Percentiles rank a stretch among this genome's conserved stretches.
phyloP scores from a whole-genome alignment of 768 basidiomycete species.

The Phaeolepiota aurea region DNA sequence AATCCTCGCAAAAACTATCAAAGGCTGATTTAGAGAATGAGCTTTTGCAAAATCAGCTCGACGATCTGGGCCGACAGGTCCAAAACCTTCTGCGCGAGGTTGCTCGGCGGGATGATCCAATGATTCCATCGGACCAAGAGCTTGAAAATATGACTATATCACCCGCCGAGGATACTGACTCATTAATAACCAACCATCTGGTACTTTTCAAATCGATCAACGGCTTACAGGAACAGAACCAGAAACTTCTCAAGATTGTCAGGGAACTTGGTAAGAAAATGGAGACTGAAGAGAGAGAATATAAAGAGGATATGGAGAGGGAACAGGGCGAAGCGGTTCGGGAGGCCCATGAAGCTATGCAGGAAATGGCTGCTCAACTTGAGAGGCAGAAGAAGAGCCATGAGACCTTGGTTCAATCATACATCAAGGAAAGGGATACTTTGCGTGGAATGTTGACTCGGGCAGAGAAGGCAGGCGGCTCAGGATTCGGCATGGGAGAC shows the following conservation, averaged over 20 bases:
- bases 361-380: slow-evolving; percentile 67
- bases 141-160: slow-evolving; percentile 31
- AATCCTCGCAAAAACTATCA: slow-evolving; percentile 52
- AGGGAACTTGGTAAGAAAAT: slow-evolving; percentile 78
- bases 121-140: slow-evolving; percentile 66
- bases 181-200: slow-evolving; percentile 82
- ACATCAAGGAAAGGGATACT: slow-evolving; percentile 83
- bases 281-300: slow-evolving; percentile 79
- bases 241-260: slow-evolving; percentile 76
- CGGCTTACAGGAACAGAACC: slow-evolving; percentile 85
- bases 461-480: slow-evolving; percentile 25
- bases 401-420: slow-evolving; percentile 67
- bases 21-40: slow-evolving; percentile 55
- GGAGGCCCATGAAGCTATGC: slow-evolving; percentile 85
- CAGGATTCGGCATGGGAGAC: slow-evolving; percentile 10
- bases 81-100: slow-evolving; percentile 73
- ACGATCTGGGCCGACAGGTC: slow-evolving; percentile 80
- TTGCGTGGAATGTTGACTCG: slow-evolving; percentile 68
- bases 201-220: slow-evolving; percentile 79
- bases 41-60: slow-evolving; percentile 66
- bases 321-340: slow-evolving; percentile 75
- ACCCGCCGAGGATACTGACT: slow-evolving; percentile 52
- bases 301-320: slow-evolving; percentile 56
- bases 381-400: slow-evolving; percentile 69
- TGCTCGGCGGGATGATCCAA: slow-evolving; percentile 75